Evolutionary conservation across 495 filamentous ascomycete species (phyloP), one percentile per base, ranked within the genome.

Genomic region (Apiosordaria backusii): DNA sequence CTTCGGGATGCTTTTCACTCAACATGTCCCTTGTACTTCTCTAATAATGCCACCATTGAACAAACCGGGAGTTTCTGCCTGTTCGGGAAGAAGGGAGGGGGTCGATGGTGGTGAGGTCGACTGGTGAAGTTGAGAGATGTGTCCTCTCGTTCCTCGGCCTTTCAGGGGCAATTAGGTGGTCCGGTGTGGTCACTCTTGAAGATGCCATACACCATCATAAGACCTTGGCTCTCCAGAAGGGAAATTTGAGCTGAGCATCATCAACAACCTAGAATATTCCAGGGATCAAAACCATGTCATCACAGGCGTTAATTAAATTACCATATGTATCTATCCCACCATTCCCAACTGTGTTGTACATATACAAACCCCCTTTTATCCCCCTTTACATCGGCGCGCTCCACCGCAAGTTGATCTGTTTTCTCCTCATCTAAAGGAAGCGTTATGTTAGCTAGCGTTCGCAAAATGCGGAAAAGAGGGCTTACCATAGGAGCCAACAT

Each of bases 401-500:
- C 72, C 72, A 74, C 50, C 72, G 45, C 61, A 72, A 50, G 61
- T 75, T 66, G 29, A 71, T 75, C 27, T 73, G 70, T 57, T 73
- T 75, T 35, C 60, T 66, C 62, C 69, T 58, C 27, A 74, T 63
- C 76, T 76, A 40, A 7, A 57, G 58, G n/a, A n/a, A n/a, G n/a
- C 9, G 15, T 3, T 40, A 21, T 23, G 62, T 67, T 57, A 69
- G 66, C 59, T 24, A 61, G 18, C 24, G 19, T 27, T 52, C n/a
- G 57, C 53, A 61, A 57, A 25, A 13, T 40, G 0, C n/a, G n/a
- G 60, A 23, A 55, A 59, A 67, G 53, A n/a, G 18, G 58, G 3
- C 2, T 81, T 81, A 97, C 96, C 87, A 97, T 88, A 24, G 95
- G 95, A 59, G 89, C 88, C 72, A 98, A 80, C 65, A 90, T 82